Percentiles rank a stretch among this genome's conserved stretches.
Conservation (phyloP, 768 basidiomycete species). For the Wakefieldia striispora region DNA sequence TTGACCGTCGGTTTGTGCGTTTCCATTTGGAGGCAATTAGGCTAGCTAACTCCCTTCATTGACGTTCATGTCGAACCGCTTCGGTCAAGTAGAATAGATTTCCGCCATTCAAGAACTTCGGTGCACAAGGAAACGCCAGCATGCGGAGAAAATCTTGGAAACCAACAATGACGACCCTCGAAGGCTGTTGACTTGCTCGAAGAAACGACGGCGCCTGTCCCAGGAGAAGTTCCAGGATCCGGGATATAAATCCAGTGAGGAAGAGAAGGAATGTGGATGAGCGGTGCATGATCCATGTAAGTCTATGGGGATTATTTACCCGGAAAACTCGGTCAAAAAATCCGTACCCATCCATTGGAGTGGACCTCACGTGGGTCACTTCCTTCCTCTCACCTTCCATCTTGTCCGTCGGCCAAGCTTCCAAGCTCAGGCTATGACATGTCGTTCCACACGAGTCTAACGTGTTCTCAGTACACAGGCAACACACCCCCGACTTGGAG, state of each 20-base stretch:
- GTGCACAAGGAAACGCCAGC: not conserved
- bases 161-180: not conserved
- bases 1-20: not conserved
- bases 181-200: not conserved
- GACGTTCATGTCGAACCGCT: not conserved
- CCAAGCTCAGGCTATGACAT: no score
- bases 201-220: not conserved
- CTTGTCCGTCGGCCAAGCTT: no score
- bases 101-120: not conserved
- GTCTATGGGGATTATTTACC: not conserved
- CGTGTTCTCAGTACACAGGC: no score
- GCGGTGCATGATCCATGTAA: no score
- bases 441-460: no score
- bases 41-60: not conserved
- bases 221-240: not conserved
- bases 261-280: not conserved
- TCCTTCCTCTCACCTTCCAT: no score
- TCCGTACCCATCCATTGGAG: no score
- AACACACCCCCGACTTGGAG: no score
- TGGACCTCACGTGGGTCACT: no score
- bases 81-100: not conserved
- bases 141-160: not conserved
- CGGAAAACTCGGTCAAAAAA: no score
- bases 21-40: constrained; percentile 1
- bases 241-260: constrained; percentile 2